phyloP scores from a whole-genome alignment of 495 filamentous ascomycete genomes.

The Aspergillus campestris region DNA sequence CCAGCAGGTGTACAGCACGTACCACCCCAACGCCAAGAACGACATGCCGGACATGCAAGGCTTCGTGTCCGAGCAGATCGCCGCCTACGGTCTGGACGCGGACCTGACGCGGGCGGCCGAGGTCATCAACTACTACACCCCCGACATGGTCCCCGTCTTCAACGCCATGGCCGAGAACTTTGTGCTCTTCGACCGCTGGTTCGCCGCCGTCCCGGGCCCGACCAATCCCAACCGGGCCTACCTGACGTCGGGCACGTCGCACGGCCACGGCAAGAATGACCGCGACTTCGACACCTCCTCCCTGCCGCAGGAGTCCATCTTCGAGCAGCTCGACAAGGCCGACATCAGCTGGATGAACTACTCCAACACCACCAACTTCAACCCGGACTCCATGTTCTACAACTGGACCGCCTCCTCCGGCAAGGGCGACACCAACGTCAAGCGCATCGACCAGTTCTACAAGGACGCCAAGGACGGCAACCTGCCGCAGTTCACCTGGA shows the following conservation, averaged over 20 bases:
- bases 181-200: conserved; percentile 43
- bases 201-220: conserved; percentile 39
- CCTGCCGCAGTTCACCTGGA: conserved; percentile 40
- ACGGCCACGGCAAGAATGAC: conserved; percentile 42
- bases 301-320: conserved; percentile 39
- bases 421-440: conserved; percentile 22
- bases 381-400: conserved; percentile 31
- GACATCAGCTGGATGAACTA: conserved; percentile 44
- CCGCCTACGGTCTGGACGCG: conserved; percentile 21
- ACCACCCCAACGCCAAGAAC: conserved; percentile 23
- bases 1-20: conserved; percentile 40
- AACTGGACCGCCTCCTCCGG: conserved; percentile 31
- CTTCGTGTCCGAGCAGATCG: conserved; percentile 40
- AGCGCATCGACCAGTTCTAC: conserved; percentile 29
- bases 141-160: conserved; percentile 37
- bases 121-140: conserved; percentile 43
- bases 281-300: conserved; percentile 30
- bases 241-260: conserved; percentile 39
- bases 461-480: conserved; percentile 30
- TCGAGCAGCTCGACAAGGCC: conserved; percentile 37
- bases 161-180: conserved; percentile 40
- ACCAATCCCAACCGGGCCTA: conserved; percentile 44
- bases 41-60: conserved; percentile 26
- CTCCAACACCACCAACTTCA: conserved; percentile 32
- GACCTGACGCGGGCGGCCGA: conserved; percentile 31